A percentile compares a stretch with the other conserved stretches of the same genome.
Evolutionary conservation across 352 stramenopile genomes (phyloP).

Genomic region (Pythium apleroticum): DNA sequence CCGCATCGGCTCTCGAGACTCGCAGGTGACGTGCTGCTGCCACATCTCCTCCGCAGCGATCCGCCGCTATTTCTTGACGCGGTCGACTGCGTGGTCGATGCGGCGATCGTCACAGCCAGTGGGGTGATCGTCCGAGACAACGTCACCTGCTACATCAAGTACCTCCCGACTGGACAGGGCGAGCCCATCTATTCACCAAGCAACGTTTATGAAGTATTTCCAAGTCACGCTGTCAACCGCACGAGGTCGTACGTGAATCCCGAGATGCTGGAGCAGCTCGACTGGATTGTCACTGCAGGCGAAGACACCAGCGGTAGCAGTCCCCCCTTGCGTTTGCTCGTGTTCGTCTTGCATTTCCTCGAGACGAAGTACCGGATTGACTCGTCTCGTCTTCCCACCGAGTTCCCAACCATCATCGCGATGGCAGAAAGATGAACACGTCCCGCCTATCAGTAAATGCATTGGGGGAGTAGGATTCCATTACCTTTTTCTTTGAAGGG

Average conservation of each 20-base stretch:
- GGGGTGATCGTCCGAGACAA: background rate
- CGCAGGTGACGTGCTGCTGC: background rate
- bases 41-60: background rate
- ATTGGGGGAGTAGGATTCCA: too few relatives aligned
- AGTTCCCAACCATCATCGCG: too few relatives aligned
- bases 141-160: conserved; percentile 4
- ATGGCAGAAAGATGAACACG: too few relatives aligned
- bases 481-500: too few relatives aligned
- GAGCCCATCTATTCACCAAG: background rate
- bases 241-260: background rate
- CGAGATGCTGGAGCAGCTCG: conserved; percentile 4
- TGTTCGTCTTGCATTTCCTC: background rate
- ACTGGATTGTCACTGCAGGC: background rate
- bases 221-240: too few relatives aligned
- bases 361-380: too few relatives aligned
- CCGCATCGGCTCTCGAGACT: background rate
- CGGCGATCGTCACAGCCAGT: background rate
- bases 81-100: conserved; percentile 4
- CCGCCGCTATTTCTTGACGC: background rate
- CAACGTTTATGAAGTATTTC: background rate
- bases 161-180: background rate
- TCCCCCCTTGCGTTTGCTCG: background rate
- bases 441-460: too few relatives aligned
- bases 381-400: too few relatives aligned
- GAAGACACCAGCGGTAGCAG: too few relatives aligned